Conservation (phyloP, 2,329 filamentous ascomycete species). For the Didymella sp. region DNA sequence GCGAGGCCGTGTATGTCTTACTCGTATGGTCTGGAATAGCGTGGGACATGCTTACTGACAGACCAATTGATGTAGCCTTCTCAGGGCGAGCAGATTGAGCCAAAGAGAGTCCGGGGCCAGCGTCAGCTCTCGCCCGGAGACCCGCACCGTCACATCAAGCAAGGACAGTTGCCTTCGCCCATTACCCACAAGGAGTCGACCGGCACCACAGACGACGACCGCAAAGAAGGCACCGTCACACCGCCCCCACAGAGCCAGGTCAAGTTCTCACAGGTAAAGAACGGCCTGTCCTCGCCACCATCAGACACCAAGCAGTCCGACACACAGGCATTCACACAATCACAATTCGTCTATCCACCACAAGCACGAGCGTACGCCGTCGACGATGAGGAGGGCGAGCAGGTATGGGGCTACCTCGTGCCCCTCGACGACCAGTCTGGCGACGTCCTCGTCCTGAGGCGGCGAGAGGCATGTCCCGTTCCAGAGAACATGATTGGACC, state of each 20-base stretch:
- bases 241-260: constrained; percentile 58
- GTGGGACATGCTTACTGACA: constrained; percentile 23
- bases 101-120: constrained; percentile 83
- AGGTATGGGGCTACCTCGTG: constrained; percentile 95
- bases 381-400: constrained; percentile 81
- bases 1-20: constrained; percentile 71
- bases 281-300: constrained; percentile 63
- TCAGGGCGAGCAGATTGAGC: constrained; percentile 67
- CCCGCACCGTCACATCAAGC: constrained; percentile 59
- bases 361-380: constrained; percentile 79
- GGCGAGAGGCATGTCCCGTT: constrained; percentile 72
- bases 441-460: constrained; percentile 75
- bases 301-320: constrained; percentile 14
- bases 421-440: constrained; percentile 76
- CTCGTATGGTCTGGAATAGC: background rate
- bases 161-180: constrained; percentile 76
- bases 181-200: constrained; percentile 73
- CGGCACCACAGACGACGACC: constrained; percentile 57
- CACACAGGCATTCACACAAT: constrained; percentile 76
- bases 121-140: constrained; percentile 65
- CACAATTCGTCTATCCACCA: constrained; percentile 79
- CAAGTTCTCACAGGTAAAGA: constrained; percentile 42
- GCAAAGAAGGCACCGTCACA: constrained; percentile 75
- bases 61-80: constrained; percentile 63
- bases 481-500: constrained; percentile 53